Evolutionary conservation across 2,329 filamentous ascomycete genomes (phyloP), one percentile per base, ranked within the genome.

Genomic region (Pyricularia grisea): DNA sequence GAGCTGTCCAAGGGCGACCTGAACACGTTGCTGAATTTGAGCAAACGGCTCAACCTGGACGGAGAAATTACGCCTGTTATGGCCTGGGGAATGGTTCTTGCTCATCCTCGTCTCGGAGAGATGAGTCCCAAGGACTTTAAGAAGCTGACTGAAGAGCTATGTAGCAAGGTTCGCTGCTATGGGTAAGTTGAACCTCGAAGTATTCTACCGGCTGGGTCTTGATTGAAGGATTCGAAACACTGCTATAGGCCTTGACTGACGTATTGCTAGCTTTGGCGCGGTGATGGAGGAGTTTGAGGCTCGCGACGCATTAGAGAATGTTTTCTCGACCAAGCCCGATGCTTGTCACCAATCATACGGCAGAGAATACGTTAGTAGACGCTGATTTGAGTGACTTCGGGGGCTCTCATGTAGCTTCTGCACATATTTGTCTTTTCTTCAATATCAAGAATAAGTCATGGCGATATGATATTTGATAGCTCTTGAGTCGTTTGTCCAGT

Each of bases 11-110:
- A 90, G 76, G 86, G 86, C 55, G 92, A 95, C 75, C 84, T 99
- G 67, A 82, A 89, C 67, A 96, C 91, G 68, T 83, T 98, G 68
- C 85, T 97, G 70, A 91, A 97, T 76, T 84, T 97, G 69, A 97
- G 93, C 80, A 87, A 89, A 73, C 88, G 90, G 74, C 84, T 97
- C 30, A 90, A 95, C 73, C 87, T 95, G 2, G 92, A 95, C 71
- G 93, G 93, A 68, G 92, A 96, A 79, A 92, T 98, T 74, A 98
- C 94, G 23, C 95, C 95, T 0, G 92, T 97, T 73, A 97, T 97
- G 92, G 94, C 94, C 0, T 94, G 95, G 88, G 91, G 92, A 67
- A 91, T 92, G 80, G 85, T 98, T 67, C 82, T 93, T 71, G 85
- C 84, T 65, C 90, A 95, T 78, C 87, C 90, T 55, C 84, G 90